These are phyloP conservation scores for Puccinia polysora DNA, from an alignment of 1,284 basidiomycete species.

Conservation along the genomic window DNA sequence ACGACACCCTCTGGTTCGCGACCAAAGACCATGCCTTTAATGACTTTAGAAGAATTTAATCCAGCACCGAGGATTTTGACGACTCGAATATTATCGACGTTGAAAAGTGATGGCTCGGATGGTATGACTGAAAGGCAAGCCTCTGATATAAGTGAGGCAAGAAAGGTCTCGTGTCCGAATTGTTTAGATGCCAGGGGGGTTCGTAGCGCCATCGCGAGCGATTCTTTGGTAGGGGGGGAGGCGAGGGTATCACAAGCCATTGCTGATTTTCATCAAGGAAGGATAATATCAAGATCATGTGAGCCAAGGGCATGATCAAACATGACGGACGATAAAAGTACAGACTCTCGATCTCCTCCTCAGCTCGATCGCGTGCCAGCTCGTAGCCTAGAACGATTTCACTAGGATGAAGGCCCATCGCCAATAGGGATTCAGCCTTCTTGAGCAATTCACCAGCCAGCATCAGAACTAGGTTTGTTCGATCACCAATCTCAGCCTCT, in stretches of 20 bases:
- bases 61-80: slow-evolving; percentile 98
- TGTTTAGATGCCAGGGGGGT: slow-evolving; percentile 95
- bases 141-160: slow-evolving; percentile 82
- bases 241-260: slow-evolving; percentile 58
- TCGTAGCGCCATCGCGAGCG: slow-evolving; percentile 74
- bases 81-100: slow-evolving; percentile 95
- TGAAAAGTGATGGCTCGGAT: slow-evolving; percentile 74
- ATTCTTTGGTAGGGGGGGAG: slow-evolving; percentile 69
- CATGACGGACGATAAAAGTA: too few relatives aligned
- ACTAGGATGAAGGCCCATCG: slow-evolving; percentile 95
- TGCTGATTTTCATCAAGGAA: background rate
- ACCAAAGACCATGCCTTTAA: slow-evolving; percentile 97
- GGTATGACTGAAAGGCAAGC: slow-evolving; percentile 89
- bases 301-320: too few relatives aligned
- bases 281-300: too few relatives aligned
- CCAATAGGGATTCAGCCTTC: slow-evolving; percentile 82
- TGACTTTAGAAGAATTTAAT: slow-evolving; percentile 74
- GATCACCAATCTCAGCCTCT: slow-evolving; percentile 96
- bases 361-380: slow-evolving; percentile 77
- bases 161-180: slow-evolving; percentile 81
- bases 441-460: slow-evolving; percentile 92
- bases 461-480: slow-evolving; percentile 92
- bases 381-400: slow-evolving; percentile 87
- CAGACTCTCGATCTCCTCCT: slow-evolving; percentile 84
- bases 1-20: slow-evolving; percentile 85